Percentiles rank a stretch among this genome's conserved stretches.
These are phyloP conservation scores for Pseudogymnoascus sp. DNA, from an alignment of 2,329 filamentous ascomycete genomes.

Conservation along the genomic window DNA sequence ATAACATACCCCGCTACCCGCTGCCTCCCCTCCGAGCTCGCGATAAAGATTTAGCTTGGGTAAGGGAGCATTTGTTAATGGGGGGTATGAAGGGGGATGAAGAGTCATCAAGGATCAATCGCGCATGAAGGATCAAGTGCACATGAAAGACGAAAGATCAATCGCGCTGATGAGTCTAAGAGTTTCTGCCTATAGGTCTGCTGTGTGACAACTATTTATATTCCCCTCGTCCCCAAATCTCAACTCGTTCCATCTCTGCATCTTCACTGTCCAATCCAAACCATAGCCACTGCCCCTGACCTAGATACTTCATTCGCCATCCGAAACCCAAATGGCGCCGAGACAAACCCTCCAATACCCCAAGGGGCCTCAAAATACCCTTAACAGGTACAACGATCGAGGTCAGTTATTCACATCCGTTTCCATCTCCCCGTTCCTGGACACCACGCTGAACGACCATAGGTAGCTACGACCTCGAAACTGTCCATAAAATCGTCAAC, in stretches of 20 bases:
- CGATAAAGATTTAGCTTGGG: neutral
- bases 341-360: conserved; percentile 19
- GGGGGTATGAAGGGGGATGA: neutral
- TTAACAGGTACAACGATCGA: conserved; percentile 22
- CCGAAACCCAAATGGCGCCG: neutral
- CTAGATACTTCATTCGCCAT: neutral
- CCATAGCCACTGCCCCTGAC: neutral
- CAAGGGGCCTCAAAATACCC: conserved; percentile 20
- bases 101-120: neutral
- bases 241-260: neutral
- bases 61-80: neutral
- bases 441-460: conserved; percentile 18
- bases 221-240: neutral
- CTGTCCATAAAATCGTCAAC: conserved; percentile 72
- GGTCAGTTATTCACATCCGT: conserved; percentile 14
- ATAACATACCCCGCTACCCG: neutral
- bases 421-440: neutral
- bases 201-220: neutral
- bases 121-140: neutral
- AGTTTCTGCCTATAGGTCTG: neutral
- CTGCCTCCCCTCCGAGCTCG: neutral
- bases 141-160: neutral
- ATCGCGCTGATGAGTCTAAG: neutral
- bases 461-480: conserved; percentile 65
- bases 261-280: neutral